Evolutionary conservation across 2,329 filamentous ascomycete species (phyloP), one percentile per base, ranked within the genome.

Genomic region (Colletotrichum sp.): DNA sequence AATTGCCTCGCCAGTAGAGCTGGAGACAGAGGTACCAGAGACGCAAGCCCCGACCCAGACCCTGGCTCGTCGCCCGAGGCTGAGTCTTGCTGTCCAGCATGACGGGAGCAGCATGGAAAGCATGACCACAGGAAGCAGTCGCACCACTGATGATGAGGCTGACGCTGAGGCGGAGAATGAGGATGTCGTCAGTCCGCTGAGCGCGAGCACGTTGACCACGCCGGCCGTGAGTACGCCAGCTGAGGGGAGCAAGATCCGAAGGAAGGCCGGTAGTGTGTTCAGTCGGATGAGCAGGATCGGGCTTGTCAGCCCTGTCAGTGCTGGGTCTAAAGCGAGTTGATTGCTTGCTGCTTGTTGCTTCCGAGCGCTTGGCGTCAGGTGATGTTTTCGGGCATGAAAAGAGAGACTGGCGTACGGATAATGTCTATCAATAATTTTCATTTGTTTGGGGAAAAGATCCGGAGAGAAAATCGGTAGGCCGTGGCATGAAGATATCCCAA

Each of bases 81-180:
- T 61, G 43, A 66, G 70, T 16, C 66, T 73, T 31, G 29, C 59
- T 3, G 54, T 70, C 18, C 62, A 71, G 38, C 58, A 59, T 6
- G 72, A 76, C n/a, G 70, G 63, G 18, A 69, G 68, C 47, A 73
- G 79, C 13, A 76, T 77, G 33, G 79, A 79, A 47, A 80, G 78
- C 75, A 78, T 81, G 78, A 80, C 80, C 24, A 78, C 79, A 12
- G 78, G 80, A 6, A 80, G 78, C 70, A 80, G 76, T 31, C 77
- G 77, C 38, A 47, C 38, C 1, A 78, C 74, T 59, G 72, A 75
- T 6, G 70, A 75, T 5, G 78, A 77, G 29, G 72, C 70, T 1
- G 76, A 76, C 61, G 78, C 72, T 24, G 77, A 76, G n/a, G 76
- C 69, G 8, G 77, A 76, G 16, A 73, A 67, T 8, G 76, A 76